These are phyloP conservation scores for Komagataella mondaviorum DNA, from an alignment of 805 yeast genomes.

Conservation along the genomic window DNA sequence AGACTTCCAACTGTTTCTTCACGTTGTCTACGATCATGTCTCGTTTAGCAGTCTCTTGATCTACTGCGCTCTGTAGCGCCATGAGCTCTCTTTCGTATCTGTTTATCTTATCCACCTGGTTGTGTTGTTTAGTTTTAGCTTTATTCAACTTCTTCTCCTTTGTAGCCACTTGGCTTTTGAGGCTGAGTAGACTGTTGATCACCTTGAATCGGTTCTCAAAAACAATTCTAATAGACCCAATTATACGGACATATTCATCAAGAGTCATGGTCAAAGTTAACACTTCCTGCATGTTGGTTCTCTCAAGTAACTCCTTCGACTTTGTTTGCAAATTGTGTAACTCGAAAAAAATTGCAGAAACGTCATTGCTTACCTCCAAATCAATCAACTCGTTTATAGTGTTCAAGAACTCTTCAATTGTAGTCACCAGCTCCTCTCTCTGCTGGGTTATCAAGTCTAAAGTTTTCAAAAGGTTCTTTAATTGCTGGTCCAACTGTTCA, in stretches of 20 bases:
- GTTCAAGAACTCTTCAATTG: constrained; percentile 50
- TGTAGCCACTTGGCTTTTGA: constrained; percentile 27
- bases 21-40: constrained; percentile 53
- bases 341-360: constrained; percentile 49
- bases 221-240: constrained; percentile 61
- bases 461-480: constrained; percentile 54
- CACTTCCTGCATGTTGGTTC: constrained; percentile 75
- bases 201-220: constrained; percentile 62
- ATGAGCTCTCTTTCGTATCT: constrained; percentile 45
- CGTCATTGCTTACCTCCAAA: constrained; percentile 57
- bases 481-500: constrained; percentile 60
- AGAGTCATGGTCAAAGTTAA: constrained; percentile 76
- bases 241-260: constrained; percentile 73
- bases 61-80: constrained; percentile 37
- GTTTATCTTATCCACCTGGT: constrained; percentile 50
- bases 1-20: constrained; percentile 49
- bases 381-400: constrained; percentile 49
- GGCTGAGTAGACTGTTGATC: constrained; percentile 28
- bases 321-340: constrained; percentile 64
- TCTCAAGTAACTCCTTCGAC: constrained; percentile 59
- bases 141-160: constrained; percentile 31
- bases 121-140: constrained; percentile 26
- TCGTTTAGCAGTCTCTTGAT: constrained; percentile 42
- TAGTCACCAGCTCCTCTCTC: constrained; percentile 55
- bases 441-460: constrained; percentile 65